phyloP scores from a whole-genome alignment of 176 grass and related monocot species.

The Dendrocalamus sinicus region DNA sequence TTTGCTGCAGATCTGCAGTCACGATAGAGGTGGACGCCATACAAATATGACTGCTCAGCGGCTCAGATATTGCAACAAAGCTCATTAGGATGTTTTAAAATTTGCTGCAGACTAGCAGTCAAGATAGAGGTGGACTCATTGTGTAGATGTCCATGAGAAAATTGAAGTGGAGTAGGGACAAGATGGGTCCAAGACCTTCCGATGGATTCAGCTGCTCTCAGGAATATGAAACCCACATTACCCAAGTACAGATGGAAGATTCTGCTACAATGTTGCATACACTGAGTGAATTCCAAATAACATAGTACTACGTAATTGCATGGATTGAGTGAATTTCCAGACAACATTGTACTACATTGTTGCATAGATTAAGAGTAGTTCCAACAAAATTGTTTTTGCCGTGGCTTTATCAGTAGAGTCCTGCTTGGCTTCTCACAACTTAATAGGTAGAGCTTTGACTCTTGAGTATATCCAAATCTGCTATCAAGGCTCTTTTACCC shows the following conservation, averaged over 20 bases:
- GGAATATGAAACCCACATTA: conserved; percentile 4
- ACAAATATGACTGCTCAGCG: neutral
- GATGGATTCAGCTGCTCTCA: neutral
- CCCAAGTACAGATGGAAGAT: conserved; percentile 5
- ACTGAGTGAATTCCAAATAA: neutral
- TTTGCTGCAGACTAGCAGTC: neutral
- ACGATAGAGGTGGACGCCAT: neutral
- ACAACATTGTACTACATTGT: neutral
- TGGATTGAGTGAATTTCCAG: neutral
- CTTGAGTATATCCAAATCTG: neutral
- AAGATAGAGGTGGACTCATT: neutral
- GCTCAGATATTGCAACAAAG: neutral
- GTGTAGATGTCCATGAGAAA: conserved; percentile 7
- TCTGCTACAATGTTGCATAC: neutral
- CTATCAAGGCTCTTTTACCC: neutral
- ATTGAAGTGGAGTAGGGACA: neutral
- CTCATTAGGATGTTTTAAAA: neutral
- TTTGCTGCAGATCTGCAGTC: neutral
- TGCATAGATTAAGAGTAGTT: neutral
- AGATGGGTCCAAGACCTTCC: neutral
- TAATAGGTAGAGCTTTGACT: neutral
- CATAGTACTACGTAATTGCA: neutral
- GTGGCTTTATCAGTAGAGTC: neutral
- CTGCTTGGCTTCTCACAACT: neutral
- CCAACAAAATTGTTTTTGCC: neutral